Evolutionary conservation across 306 rosid species (phyloP).

Genomic region (Luffa aegyptiaca): DNA sequence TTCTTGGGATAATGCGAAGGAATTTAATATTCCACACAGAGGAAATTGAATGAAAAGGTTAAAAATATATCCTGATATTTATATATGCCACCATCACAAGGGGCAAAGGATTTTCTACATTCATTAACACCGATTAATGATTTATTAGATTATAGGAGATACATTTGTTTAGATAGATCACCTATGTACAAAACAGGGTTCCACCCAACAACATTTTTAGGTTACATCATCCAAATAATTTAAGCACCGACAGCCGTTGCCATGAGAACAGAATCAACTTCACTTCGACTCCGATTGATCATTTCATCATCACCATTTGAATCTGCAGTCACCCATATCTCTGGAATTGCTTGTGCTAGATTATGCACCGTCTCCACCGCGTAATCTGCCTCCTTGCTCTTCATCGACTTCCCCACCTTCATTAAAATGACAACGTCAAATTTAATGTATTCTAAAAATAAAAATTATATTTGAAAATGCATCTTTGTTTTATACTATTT

Average conservation of each 20-base stretch:
- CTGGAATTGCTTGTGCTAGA: slow-evolving; percentile 39
- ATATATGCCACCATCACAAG: too few species aligned
- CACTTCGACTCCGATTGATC: slow-evolving; percentile 37
- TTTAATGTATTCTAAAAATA: too few species aligned
- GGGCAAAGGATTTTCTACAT: too few species aligned
- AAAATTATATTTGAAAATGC: not conserved
- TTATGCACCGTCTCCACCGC: slow-evolving; percentile 35
- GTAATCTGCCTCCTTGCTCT: slow-evolving; percentile 57
- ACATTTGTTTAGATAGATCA: not conserved
- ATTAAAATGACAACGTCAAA: not conserved
- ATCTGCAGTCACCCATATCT: slow-evolving; percentile 36
- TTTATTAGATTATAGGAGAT: not conserved
- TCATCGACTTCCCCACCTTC: slow-evolving; percentile 53
- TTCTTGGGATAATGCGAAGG: too few species aligned
- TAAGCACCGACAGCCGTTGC: slow-evolving; percentile 54
- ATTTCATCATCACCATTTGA: slow-evolving; percentile 18
- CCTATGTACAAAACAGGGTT: not conserved
- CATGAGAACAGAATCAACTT: slow-evolving; percentile 35
- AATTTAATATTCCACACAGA: too few species aligned
- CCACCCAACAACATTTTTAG: not conserved
- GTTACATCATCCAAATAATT: not conserved
- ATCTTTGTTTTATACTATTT: not conserved
- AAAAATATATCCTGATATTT: too few species aligned
- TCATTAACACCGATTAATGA: too few species aligned
- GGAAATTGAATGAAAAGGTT: too few species aligned